Conservation (phyloP, 106 monocot genomes). For the Alisma plantagoaquatica region DNA sequence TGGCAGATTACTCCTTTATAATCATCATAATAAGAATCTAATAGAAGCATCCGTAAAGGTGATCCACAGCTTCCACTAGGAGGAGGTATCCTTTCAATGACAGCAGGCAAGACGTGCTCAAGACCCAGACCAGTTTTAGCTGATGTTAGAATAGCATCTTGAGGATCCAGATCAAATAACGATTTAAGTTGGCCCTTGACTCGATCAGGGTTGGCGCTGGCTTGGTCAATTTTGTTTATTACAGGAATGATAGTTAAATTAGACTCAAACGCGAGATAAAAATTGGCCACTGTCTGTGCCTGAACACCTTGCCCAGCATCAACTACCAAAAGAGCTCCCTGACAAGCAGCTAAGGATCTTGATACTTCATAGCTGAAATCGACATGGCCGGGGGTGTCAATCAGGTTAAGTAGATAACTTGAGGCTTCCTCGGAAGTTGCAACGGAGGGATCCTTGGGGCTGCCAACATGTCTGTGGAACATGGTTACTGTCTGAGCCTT, state of each 20-base stretch:
- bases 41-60: slow-evolving; percentile 87
- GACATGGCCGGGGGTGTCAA: slow-evolving; percentile 98
- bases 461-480: slow-evolving; percentile 53
- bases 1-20: slow-evolving; percentile 98
- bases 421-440: slow-evolving; percentile 7
- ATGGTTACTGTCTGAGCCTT: slow-evolving; percentile 99
- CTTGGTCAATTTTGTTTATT: slow-evolving; percentile 98
- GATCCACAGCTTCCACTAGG: slow-evolving; percentile 60
- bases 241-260: slow-evolving; percentile 89
- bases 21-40: slow-evolving; percentile 98
- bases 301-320: slow-evolving; percentile 99
- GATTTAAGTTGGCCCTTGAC: slow-evolving; percentile 88
- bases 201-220: slow-evolving; percentile 92
- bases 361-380: slow-evolving; percentile 99
- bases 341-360: slow-evolving; percentile 94
- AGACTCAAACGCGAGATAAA: slow-evolving; percentile 90
- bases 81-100: slow-evolving; percentile 70
- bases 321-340: slow-evolving; percentile 93
- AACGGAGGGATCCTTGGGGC: background rate
- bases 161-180: slow-evolving; percentile 85
- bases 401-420: slow-evolving; percentile 67
- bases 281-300: slow-evolving; percentile 98
- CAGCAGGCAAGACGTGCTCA: slow-evolving; percentile 89
- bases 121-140: slow-evolving; percentile 97
- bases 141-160: slow-evolving; percentile 81